Base-by-base conservation (phyloP, 768 basidiomycete species). In the Leccinum longicurvipes region DNA sequence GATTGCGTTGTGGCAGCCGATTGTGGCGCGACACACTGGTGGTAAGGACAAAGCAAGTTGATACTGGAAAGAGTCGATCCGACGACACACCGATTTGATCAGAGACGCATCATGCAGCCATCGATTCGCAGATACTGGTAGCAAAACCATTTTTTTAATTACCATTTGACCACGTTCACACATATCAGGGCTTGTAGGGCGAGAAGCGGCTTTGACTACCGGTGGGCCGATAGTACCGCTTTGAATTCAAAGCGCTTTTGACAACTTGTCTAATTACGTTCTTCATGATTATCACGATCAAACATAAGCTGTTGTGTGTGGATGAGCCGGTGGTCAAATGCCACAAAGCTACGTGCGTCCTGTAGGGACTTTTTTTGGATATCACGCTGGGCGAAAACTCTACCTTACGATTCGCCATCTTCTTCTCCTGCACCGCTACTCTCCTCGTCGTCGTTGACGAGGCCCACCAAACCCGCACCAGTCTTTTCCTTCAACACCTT, bases 371-470 rank as follows among this genome's bases (percentile, higher is more conserved):
- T 36, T n/a, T 34, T 36, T 36, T n/a, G 36, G 17, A n/a, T n/a
- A 36, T 36, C 44, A 17, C 14, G 44, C 44, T 12, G 17, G 32
- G 32, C 15, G 15, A 15, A 36, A 9, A 15, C 47, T 47, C 14
- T n/a, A 24, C 25, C 36, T 60, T 50, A 67, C 28, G 63, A 51
- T 17, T 62, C 57, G 44, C 56, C 67, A 11, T 73, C 76, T 6
- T 68, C 78, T 10, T 73, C 80, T n/a, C n/a, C n/a, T 12, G 73
- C 83, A 2, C 74, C 78, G 2, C 78, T 82, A 54, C 80, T 83
- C 59, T 83, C 86, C 67, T 93, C 91, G 24, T 84, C 81, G 53
- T 93, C 89, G 56, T 76, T 82, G 2, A 70, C 78, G 23, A 92
- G 79, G 25, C 87, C 86, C 47, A 91, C 75, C 9, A 91, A 75